Conservation (phyloP, 2,329 filamentous ascomycete species). For the Cyphellophora europaea region DNA sequence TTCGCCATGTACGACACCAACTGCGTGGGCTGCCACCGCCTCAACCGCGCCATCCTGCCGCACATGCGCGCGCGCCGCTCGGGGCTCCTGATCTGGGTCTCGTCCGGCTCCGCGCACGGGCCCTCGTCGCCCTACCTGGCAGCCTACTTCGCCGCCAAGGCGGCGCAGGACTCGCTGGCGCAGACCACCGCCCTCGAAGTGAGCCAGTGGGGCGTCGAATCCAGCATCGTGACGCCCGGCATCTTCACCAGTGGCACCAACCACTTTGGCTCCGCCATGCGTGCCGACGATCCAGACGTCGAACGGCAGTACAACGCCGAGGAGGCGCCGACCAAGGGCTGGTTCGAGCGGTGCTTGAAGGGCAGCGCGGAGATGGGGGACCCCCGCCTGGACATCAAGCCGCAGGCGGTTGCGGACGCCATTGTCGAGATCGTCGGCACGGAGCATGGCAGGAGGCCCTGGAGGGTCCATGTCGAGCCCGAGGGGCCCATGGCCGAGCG, state of each 20-base stretch:
- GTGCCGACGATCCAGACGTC: conserved; percentile 3
- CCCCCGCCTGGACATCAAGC: conserved; percentile 3
- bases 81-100: conserved; percentile 10
- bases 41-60: conserved; percentile 10
- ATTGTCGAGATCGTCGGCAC: conserved; percentile 3
- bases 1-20: conserved; percentile 11
- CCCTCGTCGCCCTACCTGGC: conserved; percentile 7
- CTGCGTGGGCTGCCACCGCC: conserved; percentile 5
- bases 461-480: conserved; percentile 5
- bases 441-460: conserved; percentile 5
- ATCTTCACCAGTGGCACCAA: conserved; percentile 10
- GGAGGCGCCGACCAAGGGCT: conserved; percentile 4
- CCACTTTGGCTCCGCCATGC: conserved; percentile 8
- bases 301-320: conserved; percentile 5
- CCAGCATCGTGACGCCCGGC: conserved; percentile 10
- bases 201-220: conserved; percentile 9
- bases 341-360: neutral
- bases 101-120: conserved; percentile 6
- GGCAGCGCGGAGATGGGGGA: neutral
- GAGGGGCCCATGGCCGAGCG: too few relatives aligned
- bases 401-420: conserved; percentile 6
- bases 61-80: conserved; percentile 8
- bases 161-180: conserved; percentile 10
- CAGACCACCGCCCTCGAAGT: conserved; percentile 8
- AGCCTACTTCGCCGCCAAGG: conserved; percentile 13